Base-by-base conservation (phyloP, 495 filamentous ascomycete species). In the Lentithecium fluviatile region DNA sequence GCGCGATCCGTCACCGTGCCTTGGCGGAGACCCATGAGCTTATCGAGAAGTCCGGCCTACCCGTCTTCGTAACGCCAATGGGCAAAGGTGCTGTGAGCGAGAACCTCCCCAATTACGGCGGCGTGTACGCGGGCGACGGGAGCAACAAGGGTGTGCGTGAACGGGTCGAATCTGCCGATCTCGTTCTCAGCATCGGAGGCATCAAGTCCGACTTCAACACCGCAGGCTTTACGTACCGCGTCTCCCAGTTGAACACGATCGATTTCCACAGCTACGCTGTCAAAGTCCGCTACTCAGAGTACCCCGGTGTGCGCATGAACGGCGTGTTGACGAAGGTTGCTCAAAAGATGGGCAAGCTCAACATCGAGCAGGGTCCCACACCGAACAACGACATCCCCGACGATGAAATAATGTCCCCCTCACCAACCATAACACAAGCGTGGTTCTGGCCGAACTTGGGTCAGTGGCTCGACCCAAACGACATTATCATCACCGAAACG, bases 201-300 rank as follows among this genome's bases (percentile, higher is more conserved):
- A 85, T 96, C 60, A 84, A 88, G 73, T 90, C 85, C 62, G 92
- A 97, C 68, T 95, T 95, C 78, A 96, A 97, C 73, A 94, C 91
- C 13, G 77, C 87, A 11, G 92, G 92, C 15, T 96, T 96, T 78
- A 88, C 88, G 6, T 96, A 95, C 68, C 85, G 82, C 58, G 84
- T 90, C 37, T 86, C 87, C 11, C 88, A 90, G 72, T 80, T 91
- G 46, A 88, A 87, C 57, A 89, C 88, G 13, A 91, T 96, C 65
- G 91, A 96, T 69, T 88, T 96, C 70, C 90, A 95, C 74, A 91
- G 85, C 74, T 84, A 78, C 46, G 84, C 84, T 69, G 86, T 87
- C 69, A 81, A 78, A 25, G 89, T 94, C 17, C 64, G 60, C n/a
- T 74, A 71, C 67, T 70, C 69, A 11, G 68, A 76, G 69, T 96